Evolutionary conservation across 352 stramenopile genomes (phyloP).

Genomic region (Globisporangium abappressorium): DNA sequence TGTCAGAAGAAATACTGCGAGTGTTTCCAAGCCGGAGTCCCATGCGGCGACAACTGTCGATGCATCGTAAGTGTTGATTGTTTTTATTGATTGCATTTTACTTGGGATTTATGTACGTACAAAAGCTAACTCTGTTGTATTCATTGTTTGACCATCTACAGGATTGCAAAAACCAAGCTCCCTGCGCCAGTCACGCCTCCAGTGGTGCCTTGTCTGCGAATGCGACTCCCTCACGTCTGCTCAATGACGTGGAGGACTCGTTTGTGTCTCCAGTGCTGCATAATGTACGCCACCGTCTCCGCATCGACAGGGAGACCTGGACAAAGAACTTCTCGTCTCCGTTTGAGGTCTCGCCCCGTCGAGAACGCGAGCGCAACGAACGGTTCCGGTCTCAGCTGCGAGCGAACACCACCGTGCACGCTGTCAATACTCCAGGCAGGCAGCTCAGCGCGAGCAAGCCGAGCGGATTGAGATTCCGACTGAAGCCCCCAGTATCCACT

Average conservation of each 20-base stretch:
- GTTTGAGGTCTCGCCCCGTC: slow-evolving; percentile 52
- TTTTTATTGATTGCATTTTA: neutral
- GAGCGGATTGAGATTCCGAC: slow-evolving; percentile 17
- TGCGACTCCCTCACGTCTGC: slow-evolving; percentile 22
- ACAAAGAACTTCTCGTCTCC: slow-evolving; percentile 66
- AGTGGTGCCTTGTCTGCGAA: slow-evolving; percentile 21
- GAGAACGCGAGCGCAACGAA: slow-evolving; percentile 48
- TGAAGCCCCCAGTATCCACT: slow-evolving; percentile 16
- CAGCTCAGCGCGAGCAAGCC: neutral
- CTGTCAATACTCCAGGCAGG: slow-evolving; percentile 3
- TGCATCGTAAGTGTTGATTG: slow-evolving; percentile 65
- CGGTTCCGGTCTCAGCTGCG: slow-evolving; percentile 46
- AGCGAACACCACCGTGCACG: slow-evolving; percentile 14
- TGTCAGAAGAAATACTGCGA: slow-evolving; percentile 99
- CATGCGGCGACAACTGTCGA: slow-evolving; percentile 87
- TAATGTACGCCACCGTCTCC: slow-evolving; percentile 50
- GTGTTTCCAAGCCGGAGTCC: slow-evolving; percentile 91
- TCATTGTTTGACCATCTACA: slow-evolving; percentile 15
- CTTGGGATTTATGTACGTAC: no score
- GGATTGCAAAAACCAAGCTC: slow-evolving; percentile 82
- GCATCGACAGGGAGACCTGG: slow-evolving; percentile 70
- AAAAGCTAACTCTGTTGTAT: slow-evolving; percentile 7
- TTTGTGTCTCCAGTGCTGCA: slow-evolving; percentile 65
- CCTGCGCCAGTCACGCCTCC: slow-evolving; percentile 37
- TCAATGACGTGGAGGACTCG: slow-evolving; percentile 39